Percentiles rank a stretch among this genome's conserved stretches.
These are phyloP conservation scores for Neofusicoccum cordaticola DNA, from an alignment of 2,329 filamentous ascomycete species.

Conservation along the genomic window DNA sequence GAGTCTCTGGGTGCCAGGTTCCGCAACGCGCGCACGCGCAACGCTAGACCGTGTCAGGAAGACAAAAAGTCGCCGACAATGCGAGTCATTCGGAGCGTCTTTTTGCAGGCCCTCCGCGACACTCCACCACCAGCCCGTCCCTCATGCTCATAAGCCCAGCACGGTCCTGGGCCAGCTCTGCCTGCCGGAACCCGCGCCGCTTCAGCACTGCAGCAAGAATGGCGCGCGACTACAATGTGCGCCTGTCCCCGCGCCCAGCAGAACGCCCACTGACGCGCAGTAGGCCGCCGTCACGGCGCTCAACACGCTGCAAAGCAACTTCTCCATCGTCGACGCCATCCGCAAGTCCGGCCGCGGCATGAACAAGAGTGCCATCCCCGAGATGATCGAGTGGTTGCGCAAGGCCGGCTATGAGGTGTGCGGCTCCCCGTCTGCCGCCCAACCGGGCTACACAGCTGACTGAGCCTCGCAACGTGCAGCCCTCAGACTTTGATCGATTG, in stretches of 20 bases:
- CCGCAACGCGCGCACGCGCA: too few species aligned
- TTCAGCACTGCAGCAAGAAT: conserved; percentile 14
- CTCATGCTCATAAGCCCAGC: conserved; percentile 17
- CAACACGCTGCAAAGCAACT: conserved; percentile 76
- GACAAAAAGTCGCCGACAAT: conserved; percentile 1
- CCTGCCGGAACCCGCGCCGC: background rate
- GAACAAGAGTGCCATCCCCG: conserved; percentile 74
- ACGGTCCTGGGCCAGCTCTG: conserved; percentile 5
- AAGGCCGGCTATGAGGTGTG: conserved; percentile 73
- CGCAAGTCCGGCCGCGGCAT: conserved; percentile 69
- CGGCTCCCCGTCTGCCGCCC: conserved; percentile 24
- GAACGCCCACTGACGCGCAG: background rate
- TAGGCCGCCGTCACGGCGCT: conserved; percentile 71
- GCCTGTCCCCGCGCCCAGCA: background rate
- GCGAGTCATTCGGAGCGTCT: conserved; percentile 3
- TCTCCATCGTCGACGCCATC: conserved; percentile 71
- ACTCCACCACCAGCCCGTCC: background rate
- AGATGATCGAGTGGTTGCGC: conserved; percentile 75
- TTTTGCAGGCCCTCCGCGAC: conserved; percentile 1
- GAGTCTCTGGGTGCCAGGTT: too few species aligned
- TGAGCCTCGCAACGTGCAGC: conserved; percentile 39
- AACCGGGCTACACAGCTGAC: background rate
- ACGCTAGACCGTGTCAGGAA: background rate
- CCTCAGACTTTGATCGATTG: conserved; percentile 58
- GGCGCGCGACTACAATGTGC: conserved; percentile 21